Evolutionary conservation across 2,329 filamentous ascomycete genomes (phyloP).

Genomic region (Hypoxylon rubiginosum): DNA sequence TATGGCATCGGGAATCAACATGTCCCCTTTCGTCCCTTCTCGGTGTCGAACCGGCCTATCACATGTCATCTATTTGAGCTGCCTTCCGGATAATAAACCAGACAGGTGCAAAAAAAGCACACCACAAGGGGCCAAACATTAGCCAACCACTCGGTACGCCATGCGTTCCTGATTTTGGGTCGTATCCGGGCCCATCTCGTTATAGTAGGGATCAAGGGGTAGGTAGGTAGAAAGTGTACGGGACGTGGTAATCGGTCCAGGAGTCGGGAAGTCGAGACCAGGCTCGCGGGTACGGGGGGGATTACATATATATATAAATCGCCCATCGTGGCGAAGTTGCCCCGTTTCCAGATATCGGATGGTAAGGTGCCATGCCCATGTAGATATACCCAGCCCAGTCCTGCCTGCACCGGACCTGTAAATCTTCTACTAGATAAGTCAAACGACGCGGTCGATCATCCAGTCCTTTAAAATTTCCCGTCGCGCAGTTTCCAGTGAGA

Average conservation of each 20-base stretch:
- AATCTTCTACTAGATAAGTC: conserved; percentile 35
- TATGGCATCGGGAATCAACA: background rate
- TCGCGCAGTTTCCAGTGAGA: background rate
- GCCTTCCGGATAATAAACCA: conserved; percentile 24
- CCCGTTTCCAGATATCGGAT: background rate
- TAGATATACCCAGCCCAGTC: background rate
- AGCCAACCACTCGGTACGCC: conserved; percentile 32
- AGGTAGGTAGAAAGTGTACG: background rate
- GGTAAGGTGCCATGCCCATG: conserved; percentile 21
- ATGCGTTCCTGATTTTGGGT: conserved; percentile 15
- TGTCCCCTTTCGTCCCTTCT: background rate
- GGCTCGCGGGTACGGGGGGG: conserved; percentile 23
- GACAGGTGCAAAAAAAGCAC: background rate
- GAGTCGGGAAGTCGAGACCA: conserved; percentile 31
- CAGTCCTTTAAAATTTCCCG: background rate
- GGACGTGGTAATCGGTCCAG: conserved; percentile 16
- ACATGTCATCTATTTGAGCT: conserved; percentile 17
- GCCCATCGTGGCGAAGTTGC: conserved; percentile 12
- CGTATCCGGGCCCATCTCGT: conserved; percentile 26
- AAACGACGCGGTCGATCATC: conserved; percentile 23
- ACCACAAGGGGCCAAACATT: conserved; percentile 13
- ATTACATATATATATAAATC: conserved; percentile 20
- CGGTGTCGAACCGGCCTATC: background rate
- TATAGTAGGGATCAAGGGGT: conserved; percentile 6
- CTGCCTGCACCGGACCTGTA: conserved; percentile 7